Evolutionary conservation across 2,329 filamentous ascomycete genomes (phyloP).

Genomic region (Rasamsonia emersonii): DNA sequence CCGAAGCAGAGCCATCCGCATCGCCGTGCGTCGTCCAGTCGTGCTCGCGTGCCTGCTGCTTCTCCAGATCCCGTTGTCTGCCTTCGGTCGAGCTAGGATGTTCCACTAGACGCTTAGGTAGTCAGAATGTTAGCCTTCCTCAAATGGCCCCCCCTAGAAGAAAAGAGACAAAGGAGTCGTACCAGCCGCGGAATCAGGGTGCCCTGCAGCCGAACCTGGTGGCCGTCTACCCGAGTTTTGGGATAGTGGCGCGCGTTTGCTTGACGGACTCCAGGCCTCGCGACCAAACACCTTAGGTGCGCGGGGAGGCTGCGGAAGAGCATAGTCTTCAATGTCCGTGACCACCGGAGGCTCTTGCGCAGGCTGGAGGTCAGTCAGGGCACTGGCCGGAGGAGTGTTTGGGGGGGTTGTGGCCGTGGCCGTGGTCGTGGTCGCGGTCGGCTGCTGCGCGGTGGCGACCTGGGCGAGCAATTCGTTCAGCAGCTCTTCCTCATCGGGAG

Average conservation of each 20-base stretch:
- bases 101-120: slow-evolving; percentile 53
- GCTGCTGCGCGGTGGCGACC: slow-evolving; percentile 20
- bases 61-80: slow-evolving; percentile 23
- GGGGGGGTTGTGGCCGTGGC: slow-evolving; percentile 6
- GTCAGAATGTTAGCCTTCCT: slow-evolving; percentile 50
- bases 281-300: slow-evolving; percentile 35
- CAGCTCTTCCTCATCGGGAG: slow-evolving; percentile 47
- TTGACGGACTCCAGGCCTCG: slow-evolving; percentile 26
- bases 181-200: slow-evolving; percentile 23
- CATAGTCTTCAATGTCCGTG: slow-evolving; percentile 37
- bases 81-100: slow-evolving; percentile 30
- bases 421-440: slow-evolving; percentile 15
- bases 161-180: slow-evolving; percentile 10
- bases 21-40: slow-evolving; percentile 14
- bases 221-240: slow-evolving; percentile 4
- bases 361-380: slow-evolving; percentile 11
- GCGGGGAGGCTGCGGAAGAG: slow-evolving; percentile 25
- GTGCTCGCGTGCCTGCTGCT: slow-evolving; percentile 17
- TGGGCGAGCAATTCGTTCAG: slow-evolving; percentile 44
- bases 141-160: slow-evolving; percentile 1
- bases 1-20: not conserved
- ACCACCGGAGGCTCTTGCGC: slow-evolving; percentile 15
- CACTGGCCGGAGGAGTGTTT: slow-evolving; percentile 9
- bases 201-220: slow-evolving; percentile 18
- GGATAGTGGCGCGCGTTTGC: slow-evolving; percentile 10